Evolutionary conservation across 1,139 yeast genomes (phyloP).

Genomic region (Debaryomycetaceae sp.): DNA sequence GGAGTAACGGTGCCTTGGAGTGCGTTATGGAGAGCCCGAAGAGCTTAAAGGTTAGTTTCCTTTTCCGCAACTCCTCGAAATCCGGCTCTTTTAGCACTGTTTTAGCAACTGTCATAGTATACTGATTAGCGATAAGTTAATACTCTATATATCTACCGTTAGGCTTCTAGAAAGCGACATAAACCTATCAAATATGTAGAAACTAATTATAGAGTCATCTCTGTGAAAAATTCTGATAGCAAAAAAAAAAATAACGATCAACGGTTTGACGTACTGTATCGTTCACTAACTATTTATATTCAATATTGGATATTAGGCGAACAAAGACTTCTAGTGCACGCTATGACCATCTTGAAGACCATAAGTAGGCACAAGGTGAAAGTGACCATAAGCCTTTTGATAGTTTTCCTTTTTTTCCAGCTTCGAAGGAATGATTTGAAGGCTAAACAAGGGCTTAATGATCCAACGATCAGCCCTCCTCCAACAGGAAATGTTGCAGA

Average conservation of each 20-base stretch:
- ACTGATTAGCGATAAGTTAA: too few species aligned
- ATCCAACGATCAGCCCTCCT: background rate
- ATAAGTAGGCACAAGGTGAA: background rate
- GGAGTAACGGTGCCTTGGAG: slow-evolving; percentile 19
- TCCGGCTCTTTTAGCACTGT: background rate
- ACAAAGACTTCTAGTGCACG: too few species aligned
- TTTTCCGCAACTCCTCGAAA: slow-evolving; percentile 6
- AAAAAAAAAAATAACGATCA: too few species aligned
- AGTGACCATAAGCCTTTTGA: background rate
- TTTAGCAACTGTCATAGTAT: background rate
- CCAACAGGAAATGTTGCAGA: background rate
- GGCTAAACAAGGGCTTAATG: background rate
- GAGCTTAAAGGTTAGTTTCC: slow-evolving; percentile 2
- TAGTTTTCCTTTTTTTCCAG: background rate
- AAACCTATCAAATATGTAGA: too few species aligned
- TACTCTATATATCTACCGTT: background rate
- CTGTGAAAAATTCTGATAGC: too few species aligned
- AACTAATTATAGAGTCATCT: too few species aligned
- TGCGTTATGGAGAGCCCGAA: slow-evolving; percentile 14
- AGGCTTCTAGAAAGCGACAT: background rate
- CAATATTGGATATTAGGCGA: too few species aligned
- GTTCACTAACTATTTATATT: background rate
- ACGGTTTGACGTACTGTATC: background rate
- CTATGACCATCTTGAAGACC: background rate
- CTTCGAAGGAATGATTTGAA: background rate